Evolutionary conservation across 805 yeast species (phyloP).

Genomic region (Kuraishia floccosa): DNA sequence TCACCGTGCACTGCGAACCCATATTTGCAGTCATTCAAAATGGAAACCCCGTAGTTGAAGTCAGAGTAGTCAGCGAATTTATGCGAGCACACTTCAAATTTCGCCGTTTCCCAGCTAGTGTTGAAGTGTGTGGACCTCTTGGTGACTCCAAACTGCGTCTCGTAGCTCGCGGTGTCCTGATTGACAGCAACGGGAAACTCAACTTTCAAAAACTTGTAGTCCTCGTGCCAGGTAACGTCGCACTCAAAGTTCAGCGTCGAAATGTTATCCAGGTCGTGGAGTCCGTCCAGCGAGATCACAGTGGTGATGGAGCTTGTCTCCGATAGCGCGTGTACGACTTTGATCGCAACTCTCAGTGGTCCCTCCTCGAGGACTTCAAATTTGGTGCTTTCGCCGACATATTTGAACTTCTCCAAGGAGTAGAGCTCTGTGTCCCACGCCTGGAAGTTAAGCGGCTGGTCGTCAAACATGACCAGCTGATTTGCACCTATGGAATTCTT

Average conservation of each 20-base stretch:
- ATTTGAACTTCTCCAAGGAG: constrained; percentile 61
- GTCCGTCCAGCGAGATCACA: constrained; percentile 56
- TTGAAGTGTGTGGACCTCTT: constrained; percentile 90
- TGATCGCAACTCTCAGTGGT: constrained; percentile 51
- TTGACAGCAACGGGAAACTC: constrained; percentile 87
- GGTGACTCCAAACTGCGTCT: constrained; percentile 89
- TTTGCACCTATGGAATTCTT: constrained; percentile 59
- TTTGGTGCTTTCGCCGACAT: constrained; percentile 28
- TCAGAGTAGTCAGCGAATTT: constrained; percentile 90
- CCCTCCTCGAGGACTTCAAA: constrained; percentile 33
- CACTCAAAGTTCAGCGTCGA: constrained; percentile 40
- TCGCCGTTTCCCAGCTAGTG: constrained; percentile 94
- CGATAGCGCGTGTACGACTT: constrained; percentile 51
- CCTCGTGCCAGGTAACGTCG: constrained; percentile 78
- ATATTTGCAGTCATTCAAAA: constrained; percentile 77
- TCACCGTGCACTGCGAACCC: constrained; percentile 95
- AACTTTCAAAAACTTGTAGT: constrained; percentile 80
- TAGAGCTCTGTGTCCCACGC: constrained; percentile 98
- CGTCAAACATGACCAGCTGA: constrained; percentile 75
- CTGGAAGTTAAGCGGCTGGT: constrained; percentile 82
- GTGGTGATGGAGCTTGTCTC: constrained; percentile 49
- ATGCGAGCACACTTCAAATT: constrained; percentile 92
- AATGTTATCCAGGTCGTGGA: constrained; percentile 19
- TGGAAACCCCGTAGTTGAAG: constrained; percentile 73
- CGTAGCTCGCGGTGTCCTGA: constrained; percentile 73